These are phyloP conservation scores for Gyromitra esculenta DNA, from an alignment of 2,329 filamentous ascomycete genomes.

Conservation along the genomic window DNA sequence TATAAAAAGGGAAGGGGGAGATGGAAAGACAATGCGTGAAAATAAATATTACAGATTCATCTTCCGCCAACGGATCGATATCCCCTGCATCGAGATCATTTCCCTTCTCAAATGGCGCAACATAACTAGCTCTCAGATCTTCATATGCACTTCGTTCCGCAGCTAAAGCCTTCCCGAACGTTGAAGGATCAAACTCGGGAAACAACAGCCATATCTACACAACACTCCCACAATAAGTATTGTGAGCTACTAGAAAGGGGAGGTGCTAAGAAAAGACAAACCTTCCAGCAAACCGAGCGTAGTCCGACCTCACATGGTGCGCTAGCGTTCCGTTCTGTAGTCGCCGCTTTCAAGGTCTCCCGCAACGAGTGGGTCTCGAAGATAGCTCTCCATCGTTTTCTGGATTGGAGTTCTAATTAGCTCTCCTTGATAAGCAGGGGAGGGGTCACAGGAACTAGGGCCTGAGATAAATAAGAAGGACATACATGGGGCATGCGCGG, in stretches of 20 bases:
- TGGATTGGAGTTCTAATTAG: constrained; percentile 2
- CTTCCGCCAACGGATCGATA: constrained; percentile 85
- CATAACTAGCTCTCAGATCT: constrained; percentile 49
- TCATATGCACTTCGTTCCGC: constrained; percentile 55
- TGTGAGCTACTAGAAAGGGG: background rate
- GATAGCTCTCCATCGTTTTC: constrained; percentile 51
- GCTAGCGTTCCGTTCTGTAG: background rate
- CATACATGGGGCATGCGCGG: too few species aligned
- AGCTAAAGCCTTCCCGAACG: constrained; percentile 47
- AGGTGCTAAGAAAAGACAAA: background rate
- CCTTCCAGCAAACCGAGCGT: constrained; percentile 55
- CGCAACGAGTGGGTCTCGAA: constrained; percentile 35
- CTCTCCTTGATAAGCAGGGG: background rate
- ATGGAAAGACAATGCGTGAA: background rate
- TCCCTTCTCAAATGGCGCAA: constrained; percentile 46
- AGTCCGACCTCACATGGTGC: constrained; percentile 41
- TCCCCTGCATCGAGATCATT: constrained; percentile 38
- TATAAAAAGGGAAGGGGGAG: constrained; percentile 28
- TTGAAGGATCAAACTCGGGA: constrained; percentile 43
- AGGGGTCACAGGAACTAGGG: background rate
- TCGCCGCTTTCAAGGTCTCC: constrained; percentile 46
- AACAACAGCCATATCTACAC: constrained; percentile 52
- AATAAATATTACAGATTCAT: constrained; percentile 68
- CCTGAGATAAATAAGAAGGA: background rate
- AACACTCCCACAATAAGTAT: background rate